Evolutionary conservation across 495 filamentous ascomycete species (phyloP), one percentile per base, ranked within the genome.

Genomic region (Chaetomium fimeti): DNA sequence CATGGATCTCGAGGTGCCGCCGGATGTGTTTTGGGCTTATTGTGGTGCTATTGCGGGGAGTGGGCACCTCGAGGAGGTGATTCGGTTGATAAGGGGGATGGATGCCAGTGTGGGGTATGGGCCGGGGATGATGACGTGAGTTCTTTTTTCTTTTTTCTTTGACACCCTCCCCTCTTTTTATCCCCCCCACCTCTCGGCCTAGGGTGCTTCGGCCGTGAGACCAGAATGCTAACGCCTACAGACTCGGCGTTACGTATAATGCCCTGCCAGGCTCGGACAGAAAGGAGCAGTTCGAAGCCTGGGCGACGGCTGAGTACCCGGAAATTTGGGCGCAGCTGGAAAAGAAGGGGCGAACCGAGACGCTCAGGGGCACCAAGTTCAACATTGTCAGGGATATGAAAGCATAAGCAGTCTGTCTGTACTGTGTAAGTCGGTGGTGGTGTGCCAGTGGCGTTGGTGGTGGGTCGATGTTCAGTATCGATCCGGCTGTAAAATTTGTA

Each of bases 1-100:
- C 20, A 85, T 93, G 77, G 91, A 92, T 25, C 82, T 97, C 56
- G 84, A 86, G 22, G 75, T 94, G n/a, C 89, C 90, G 49, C 79
- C 81, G 43, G 75, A 82, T 3, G 84, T 97, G 20, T 92, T 88
- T 71, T 81, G 83, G 7, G 81, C 85, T 9, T 98, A 95, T 69
- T 78, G 90, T 22, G 87, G 86, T 28, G 88, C 91, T 2, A 64
- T 96, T 29, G 92, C 88, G 0, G 85, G 86, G 11, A 87, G 90
- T 55, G 85, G 83, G 16, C 76, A 86, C 32, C 82, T 90, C 40
- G 83, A 89, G 6, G 83, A 90, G 54, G 88, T 85, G 2, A 84
- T 82, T 59, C 74, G 79, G 65, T 73, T 90, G 42, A 79, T 96
- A 32, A 79, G 85, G 62, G 79, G 82, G 15, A 88, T 88, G 78